Base-by-base conservation (phyloP, 1,139 yeast genomes). In the Sugiyamaella pinicola region DNA sequence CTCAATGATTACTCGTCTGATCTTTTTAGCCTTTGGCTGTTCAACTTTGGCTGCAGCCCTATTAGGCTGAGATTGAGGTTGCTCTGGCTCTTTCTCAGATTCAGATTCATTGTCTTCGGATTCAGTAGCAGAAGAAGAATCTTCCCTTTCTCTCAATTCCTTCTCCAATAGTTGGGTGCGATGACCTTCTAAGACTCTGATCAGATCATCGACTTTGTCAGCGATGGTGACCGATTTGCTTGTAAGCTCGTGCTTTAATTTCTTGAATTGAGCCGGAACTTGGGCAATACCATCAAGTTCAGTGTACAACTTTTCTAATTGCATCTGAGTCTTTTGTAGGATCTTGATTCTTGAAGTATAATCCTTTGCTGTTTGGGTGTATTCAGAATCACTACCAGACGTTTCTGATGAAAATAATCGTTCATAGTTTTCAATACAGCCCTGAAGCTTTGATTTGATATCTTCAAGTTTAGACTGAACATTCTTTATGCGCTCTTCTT, bases 181-280 rank as follows among this genome's bases (percentile, higher is more conserved):
- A 29, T 55, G 55, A 6, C 48, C 47, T 17, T 62, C 64, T 47
- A 61, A 35, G 12, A 52, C 58, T 17, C 62, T 54, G 29, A 61
- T 42, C 44, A 62, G 52, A 39, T 57, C 63, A 40, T 63, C 66
- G 33, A 62, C 57, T 52, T 58, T 60, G 44, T 63, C 66, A 19
- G 65, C 66, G 34, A 51, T 47, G 17, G 54, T 19, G 9, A 62
- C 65, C 0, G 65, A 52, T 39, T 49, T 50, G 46, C 51, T 52
- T 17, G 59, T 61, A 42, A 63, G 56, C 33, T 59, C 60, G 35
- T 59, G 62, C 57, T 61, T 62, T 31, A 58, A 49, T 51, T 57
- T 57, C 52, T 55, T 51, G 33, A 45, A 34, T 17, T 49, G 44
- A 22, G 41, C 41, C 6, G 64, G 60, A 7, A 54, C 49, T 7